Evolutionary conservation across 176 grass and related monocot genomes (phyloP), one percentile per base, ranked within the genome.

Genomic region (Ampelocalamus luodianensis): DNA sequence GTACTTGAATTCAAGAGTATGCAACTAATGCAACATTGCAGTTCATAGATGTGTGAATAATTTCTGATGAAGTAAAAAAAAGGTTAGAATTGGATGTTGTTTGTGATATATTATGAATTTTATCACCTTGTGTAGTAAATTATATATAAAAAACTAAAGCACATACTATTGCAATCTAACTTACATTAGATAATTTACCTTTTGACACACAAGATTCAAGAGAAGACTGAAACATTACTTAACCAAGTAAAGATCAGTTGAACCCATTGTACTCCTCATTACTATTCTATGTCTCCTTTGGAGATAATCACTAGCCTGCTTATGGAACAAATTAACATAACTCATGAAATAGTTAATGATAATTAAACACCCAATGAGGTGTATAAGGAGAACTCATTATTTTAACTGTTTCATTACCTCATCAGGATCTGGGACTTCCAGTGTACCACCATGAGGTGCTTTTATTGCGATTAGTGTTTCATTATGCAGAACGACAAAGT

Each of bases 391-490:
- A 79, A 23, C 13, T 61, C n/a, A 79, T 85, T 68, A 27, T 49
- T 84, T 77, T 83, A 16, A n/a, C 10, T 64, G 38, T 43, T 43
- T 83, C 23, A 45, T 85, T 83, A 93, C 96, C 93, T 88, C 90
- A 58, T 98, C 93, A 73, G 96, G 91, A 80, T 96, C 75, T 24
- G 96, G 93, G 44, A 98, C 96, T 93, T 98, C 96, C 18, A 98
- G 65, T 72, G 90, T 92, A 85, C 91, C 91, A 54, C 93, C 93
- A 82, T 89, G 93, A 78, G 96, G 96, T 74, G 91, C 96, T 92
- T 98, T 98, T 87, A 98, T 94, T 82, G 91, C 88, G 72, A 98
- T 88, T 76, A 98, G 50, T 79, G 89, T 93, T 85, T 92, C 65
- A 90, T 96, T 89, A 93, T 98, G 90, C 74, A 93, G 64, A 53